phyloP scores from a whole-genome alignment of 1,284 basidiomycete genomes.

The Trichosporon sp. region DNA sequence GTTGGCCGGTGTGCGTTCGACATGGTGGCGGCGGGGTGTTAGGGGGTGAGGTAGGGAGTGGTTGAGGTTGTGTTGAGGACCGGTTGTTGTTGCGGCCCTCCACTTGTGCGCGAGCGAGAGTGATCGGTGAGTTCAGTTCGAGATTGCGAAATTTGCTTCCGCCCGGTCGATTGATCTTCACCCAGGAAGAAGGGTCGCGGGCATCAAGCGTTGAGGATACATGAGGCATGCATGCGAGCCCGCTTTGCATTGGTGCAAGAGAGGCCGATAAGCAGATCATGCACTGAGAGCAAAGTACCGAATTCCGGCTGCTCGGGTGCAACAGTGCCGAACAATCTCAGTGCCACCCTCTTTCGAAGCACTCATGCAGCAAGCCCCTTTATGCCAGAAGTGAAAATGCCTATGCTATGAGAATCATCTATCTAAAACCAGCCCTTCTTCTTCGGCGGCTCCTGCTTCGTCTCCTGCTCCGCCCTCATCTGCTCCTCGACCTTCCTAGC shows the following conservation, averaged over 20 bases:
- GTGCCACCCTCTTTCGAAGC: too few relatives aligned
- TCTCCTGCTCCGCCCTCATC: background rate
- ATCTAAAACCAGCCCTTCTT: constrained; percentile 3
- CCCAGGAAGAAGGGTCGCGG: background rate
- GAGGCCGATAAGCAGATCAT: too few relatives aligned
- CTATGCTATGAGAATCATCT: background rate
- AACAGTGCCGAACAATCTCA: too few relatives aligned
- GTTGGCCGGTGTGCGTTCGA: constrained; percentile 48
- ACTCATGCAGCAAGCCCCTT: background rate
- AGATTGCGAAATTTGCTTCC: background rate
- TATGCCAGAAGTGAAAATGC: constrained; percentile 6
- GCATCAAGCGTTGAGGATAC: background rate
- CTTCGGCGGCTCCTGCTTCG: background rate
- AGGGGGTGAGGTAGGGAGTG: background rate
- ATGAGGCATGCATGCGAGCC: too few relatives aligned
- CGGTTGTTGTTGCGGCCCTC: background rate
- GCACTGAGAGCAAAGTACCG: too few relatives aligned
- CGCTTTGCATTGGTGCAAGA: background rate
- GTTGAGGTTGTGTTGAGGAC: background rate
- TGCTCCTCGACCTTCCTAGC: background rate
- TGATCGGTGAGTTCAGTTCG: too few relatives aligned
- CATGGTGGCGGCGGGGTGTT: constrained; percentile 26
- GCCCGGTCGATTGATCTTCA: background rate
- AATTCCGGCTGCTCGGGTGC: too few relatives aligned
- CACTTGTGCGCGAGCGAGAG: background rate